phyloP scores from a whole-genome alignment of 1,139 yeast genomes.

The Pichia sp. region DNA sequence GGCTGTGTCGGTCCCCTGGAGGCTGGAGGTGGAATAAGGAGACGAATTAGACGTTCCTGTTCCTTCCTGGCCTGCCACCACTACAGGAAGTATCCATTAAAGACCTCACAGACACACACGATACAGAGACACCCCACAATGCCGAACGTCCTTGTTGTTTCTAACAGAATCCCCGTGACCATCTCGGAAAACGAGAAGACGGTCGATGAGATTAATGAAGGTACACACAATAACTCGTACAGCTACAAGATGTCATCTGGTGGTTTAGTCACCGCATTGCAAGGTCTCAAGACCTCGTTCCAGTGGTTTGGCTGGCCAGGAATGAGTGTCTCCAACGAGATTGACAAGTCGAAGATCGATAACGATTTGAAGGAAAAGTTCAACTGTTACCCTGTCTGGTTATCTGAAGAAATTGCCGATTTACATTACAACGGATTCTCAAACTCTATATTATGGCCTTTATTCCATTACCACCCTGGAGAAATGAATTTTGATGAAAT shows the following conservation, averaged over 20 bases:
- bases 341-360: constrained; percentile 66
- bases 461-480: constrained; percentile 98
- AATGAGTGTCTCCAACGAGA: constrained; percentile 71
- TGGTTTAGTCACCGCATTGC: constrained; percentile 93
- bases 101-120: too few species aligned
- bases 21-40: too few species aligned
- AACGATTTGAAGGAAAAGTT: constrained; percentile 72
- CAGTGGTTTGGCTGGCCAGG: constrained; percentile 99
- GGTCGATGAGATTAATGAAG: constrained; percentile 36
- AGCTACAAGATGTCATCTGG: constrained; percentile 89
- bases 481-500: constrained; percentile 98
- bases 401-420: constrained; percentile 88
- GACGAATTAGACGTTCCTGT: too few species aligned
- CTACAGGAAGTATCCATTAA: too few species aligned
- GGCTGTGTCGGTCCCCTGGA: too few species aligned
- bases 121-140: neutral
- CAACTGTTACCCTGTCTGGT: constrained; percentile 87
- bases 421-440: constrained; percentile 96
- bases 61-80: too few species aligned
- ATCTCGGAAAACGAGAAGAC: constrained; percentile 38
- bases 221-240: constrained; percentile 43
- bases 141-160: constrained; percentile 78
- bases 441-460: constrained; percentile 92
- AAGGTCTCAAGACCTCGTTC: constrained; percentile 87
- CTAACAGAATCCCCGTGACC: constrained; percentile 94